Base-by-base conservation (phyloP, 768 basidiomycete species). In the Suillus luteus region DNA sequence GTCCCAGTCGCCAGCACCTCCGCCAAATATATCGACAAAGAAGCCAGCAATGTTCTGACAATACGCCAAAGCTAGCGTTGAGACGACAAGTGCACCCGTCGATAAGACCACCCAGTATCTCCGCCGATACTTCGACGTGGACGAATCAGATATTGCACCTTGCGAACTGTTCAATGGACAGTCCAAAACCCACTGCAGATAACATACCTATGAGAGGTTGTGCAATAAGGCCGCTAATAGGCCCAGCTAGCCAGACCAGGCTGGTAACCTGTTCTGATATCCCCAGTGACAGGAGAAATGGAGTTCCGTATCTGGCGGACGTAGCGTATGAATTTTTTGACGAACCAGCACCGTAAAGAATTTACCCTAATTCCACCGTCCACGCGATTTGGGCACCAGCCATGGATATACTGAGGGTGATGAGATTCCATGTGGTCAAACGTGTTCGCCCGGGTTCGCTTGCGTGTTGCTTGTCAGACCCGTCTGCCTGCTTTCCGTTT, bases 111-210 rank as follows among this genome's bases (percentile, higher is more conserved):
- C 87, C 95, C 95, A 99, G 74, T 90, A 93, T 64, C 97, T 85
- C 59, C 97, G 85, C 54, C 96, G 87, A 74, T 92, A 98, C 73
- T 88, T 90, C 12, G 95, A 97, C 5, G 85, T 82, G 5, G 96
- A 97, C 51, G 93, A 89, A 76, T 99, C 97, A 19, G 96, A 99
- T 72, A 99, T 86, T 14, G 97, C 96, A 66, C 95, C 94, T 96
- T 65, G 24, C 33, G 33, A 22, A 61, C 17, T 27, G 61, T 61
- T 31, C 49, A 65, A 60, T 68, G 19, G 66, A 35, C 62, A 24
- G 31, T 60, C 43, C 33, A 52, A 22, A 51, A 19, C 22, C 48
- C 19, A 17, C 63, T 63, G 51, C n/a, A 48, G 8, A 44, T 14
- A 33, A 66, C 82, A 65, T 68, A 93, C 96, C 97, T 69, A 99